Base-by-base conservation (phyloP, 768 basidiomycete species). In the Boletus sp. region DNA sequence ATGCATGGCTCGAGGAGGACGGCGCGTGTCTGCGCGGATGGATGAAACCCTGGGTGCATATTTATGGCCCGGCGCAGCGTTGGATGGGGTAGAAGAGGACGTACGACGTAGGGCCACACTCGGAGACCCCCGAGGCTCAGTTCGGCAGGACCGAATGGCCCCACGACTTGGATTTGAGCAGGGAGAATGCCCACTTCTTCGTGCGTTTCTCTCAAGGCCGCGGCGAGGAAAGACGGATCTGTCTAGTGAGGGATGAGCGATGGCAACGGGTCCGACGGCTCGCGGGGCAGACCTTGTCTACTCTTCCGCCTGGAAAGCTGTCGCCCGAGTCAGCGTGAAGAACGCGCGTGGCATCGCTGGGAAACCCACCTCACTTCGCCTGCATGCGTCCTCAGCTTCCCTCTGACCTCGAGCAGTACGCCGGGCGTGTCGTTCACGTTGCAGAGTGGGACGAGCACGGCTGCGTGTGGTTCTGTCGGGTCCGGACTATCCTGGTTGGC, bases 81-180 rank as follows among this genome's bases (percentile, higher is more conserved):
- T 9, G 32, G 30, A 30, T 35, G 15, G 47, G 36, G 44, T 0
- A 48, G 40, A 29, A 41, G 14, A n/a, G 6, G 45, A 79, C 84
- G 75, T 72, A 92, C 90, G 47, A 91, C 84, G 64, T 82, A 87
- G 29, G 90, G 89, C 84, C 86, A 89, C 9, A 92, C 90, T 15
- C 78, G 71, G 72, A 88, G 76, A 20, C 85, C 84, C 17, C 74
- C 69, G 32, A 85, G 73, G 56, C 83, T 87, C 32, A 76, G 63
- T 66, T 87, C 81, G 2, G 87, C 76, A 5, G 88, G 84, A 10
- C 84, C 83, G 17, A 90, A 73, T 54, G 78, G 71, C 6, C 90
- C 91, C 1, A 91, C 71, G 47, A 90, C 72, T 47, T 91, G 84
- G 20, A 92, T 75, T 59, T 82, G 80, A 36, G 72, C 66, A n/a